These are phyloP conservation scores for Loxodes magnus DNA, from an alignment of 73 alveolate genomes.

Conservation along the genomic window DNA sequence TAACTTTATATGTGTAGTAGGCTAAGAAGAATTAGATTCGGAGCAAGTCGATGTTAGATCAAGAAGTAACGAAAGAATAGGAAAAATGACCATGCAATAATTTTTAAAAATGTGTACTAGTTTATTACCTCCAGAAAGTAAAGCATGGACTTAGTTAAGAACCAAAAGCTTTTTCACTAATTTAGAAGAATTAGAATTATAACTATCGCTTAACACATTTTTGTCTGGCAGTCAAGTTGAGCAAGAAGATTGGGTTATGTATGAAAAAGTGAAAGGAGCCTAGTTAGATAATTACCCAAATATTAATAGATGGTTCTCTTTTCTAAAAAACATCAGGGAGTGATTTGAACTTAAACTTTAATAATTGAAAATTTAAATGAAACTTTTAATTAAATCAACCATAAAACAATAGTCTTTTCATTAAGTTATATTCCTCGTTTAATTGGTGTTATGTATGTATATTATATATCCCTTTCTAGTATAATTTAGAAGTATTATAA, in stretches of 20 bases:
- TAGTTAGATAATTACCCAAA: slow-evolving; percentile 47
- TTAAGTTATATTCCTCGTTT: too few species aligned
- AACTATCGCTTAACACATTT: slow-evolving; percentile 33
- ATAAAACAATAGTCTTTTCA: too few species aligned
- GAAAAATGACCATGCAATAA: slow-evolving; percentile 55
- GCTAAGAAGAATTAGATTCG: slow-evolving; percentile 88
- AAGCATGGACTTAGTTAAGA: slow-evolving; percentile 4
- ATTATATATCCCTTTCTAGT: too few species aligned
- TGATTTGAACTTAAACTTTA: too few species aligned
- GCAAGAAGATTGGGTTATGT: slow-evolving; percentile 50
- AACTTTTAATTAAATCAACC: too few species aligned
- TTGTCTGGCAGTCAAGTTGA: slow-evolving; percentile 44
- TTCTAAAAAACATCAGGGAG: slow-evolving; percentile 3
- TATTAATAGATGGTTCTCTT: slow-evolving; percentile 35
- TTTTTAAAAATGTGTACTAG: slow-evolving; percentile 30
- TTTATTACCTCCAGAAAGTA: background rate
- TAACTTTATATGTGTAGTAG: slow-evolving; percentile 93
- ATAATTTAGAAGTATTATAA: too few species aligned
- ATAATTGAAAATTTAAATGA: too few species aligned
- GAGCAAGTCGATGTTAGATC: slow-evolving; percentile 90
- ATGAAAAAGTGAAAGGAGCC: slow-evolving; percentile 29
- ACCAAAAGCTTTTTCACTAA: background rate
- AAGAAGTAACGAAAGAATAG: slow-evolving; percentile 71
- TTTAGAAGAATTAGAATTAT: slow-evolving; percentile 21
- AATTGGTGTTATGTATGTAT: too few species aligned